Conservation (phyloP, 805 yeast species). For the Metschnikowia cerradonensis region DNA sequence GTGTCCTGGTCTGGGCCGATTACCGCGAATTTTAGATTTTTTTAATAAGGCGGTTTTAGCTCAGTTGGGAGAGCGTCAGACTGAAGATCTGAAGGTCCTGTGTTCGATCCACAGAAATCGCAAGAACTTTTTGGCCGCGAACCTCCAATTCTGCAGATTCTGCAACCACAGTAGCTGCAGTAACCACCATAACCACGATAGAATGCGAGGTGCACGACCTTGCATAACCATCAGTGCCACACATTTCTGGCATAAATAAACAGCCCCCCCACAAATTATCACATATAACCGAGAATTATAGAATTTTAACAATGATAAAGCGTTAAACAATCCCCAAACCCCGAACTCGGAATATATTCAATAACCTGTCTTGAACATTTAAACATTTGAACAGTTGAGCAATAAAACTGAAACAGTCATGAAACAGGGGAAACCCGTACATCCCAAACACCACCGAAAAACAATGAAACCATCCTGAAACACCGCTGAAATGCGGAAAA, state of each 20-base stretch:
- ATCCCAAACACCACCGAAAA: too few species aligned
- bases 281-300: too few species aligned
- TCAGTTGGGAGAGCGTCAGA: slow-evolving; percentile 28
- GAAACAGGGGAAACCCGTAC: not conserved
- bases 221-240: not conserved
- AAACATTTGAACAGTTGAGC: too few species aligned
- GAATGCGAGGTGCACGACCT: not conserved
- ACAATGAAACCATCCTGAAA: not conserved
- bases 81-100: slow-evolving; percentile 25
- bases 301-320: too few species aligned
- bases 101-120: slow-evolving; percentile 25
- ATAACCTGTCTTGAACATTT: too few species aligned
- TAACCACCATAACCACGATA: slow-evolving; percentile 1
- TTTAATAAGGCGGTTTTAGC: slow-evolving; percentile 21
- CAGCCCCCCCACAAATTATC: too few species aligned
- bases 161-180: not conserved
- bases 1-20: fast-evolving
- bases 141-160: too few species aligned
- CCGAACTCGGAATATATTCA: too few species aligned
- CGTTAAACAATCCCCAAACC: too few species aligned
- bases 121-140: slow-evolving; percentile 1
- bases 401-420: too few species aligned
- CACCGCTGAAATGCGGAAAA: not conserved
- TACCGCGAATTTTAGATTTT: not conserved
- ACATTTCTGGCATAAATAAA: not conserved